A percentile compares a stretch with the other conserved stretches of the same genome.
Conservation (phyloP, 2,329 filamentous ascomycete genomes). For the Phyllosticta citribraziliensis region DNA sequence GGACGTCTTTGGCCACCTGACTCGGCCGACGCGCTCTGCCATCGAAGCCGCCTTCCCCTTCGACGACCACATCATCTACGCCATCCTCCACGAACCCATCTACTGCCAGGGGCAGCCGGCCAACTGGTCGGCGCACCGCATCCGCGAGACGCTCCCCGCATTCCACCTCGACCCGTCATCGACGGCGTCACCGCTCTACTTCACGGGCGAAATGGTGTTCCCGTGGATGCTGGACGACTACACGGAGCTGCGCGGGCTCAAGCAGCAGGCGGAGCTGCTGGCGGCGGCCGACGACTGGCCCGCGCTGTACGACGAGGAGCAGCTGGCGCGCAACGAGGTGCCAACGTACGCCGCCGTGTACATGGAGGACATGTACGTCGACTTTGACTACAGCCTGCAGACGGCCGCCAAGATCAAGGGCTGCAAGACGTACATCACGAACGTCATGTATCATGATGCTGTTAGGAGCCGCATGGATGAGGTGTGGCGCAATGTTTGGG, state of each 20-base stretch:
- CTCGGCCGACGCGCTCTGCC: slow-evolving; percentile 56
- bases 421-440: slow-evolving; percentile 75
- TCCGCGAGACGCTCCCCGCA: slow-evolving; percentile 42
- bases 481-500: slow-evolving; percentile 66
- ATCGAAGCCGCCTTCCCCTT: slow-evolving; percentile 61
- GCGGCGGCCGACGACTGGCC: slow-evolving; percentile 63
- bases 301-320: slow-evolving; percentile 62
- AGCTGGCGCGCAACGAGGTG: slow-evolving; percentile 66
- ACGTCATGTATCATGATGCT: slow-evolving; percentile 79
- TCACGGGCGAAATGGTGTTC: slow-evolving; percentile 85
- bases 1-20: slow-evolving; percentile 65
- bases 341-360: slow-evolving; percentile 81
- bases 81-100: slow-evolving; percentile 76
- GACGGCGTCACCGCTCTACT: slow-evolving; percentile 52
- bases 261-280: slow-evolving; percentile 58
- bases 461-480: slow-evolving; percentile 64
- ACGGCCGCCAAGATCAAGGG: slow-evolving; percentile 67
- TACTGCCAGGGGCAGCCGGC: slow-evolving; percentile 60
- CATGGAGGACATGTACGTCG: slow-evolving; percentile 87
- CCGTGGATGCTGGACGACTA: slow-evolving; percentile 77
- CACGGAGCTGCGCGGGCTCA: slow-evolving; percentile 60
- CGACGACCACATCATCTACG: slow-evolving; percentile 73
- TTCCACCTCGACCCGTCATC: slow-evolving; percentile 36
- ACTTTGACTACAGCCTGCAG: slow-evolving; percentile 61
- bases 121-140: slow-evolving; percentile 62